Evolutionary conservation across 2,329 filamentous ascomycete species (phyloP).

Genomic region (Epichloe uncinata): DNA sequence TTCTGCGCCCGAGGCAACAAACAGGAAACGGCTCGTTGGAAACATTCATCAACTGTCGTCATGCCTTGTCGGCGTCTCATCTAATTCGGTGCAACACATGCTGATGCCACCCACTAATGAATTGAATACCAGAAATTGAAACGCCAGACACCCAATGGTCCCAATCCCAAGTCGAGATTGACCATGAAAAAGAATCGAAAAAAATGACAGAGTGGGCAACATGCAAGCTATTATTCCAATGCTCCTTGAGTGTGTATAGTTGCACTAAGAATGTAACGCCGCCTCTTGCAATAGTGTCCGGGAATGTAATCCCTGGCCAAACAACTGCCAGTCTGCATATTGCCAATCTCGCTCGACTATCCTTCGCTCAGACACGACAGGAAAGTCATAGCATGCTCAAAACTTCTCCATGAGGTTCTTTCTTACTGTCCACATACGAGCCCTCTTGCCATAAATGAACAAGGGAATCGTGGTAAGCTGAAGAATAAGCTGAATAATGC

Average conservation of each 20-base stretch:
- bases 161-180: not conserved
- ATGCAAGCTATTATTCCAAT: not conserved
- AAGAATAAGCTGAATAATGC: constrained; percentile 69
- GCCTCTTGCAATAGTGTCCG: not conserved
- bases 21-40: not conserved
- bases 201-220: not conserved
- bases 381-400: constrained; percentile 9
- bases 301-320: not conserved
- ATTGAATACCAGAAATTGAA: not conserved
- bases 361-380: not conserved
- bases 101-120: not conserved
- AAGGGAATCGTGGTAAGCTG: constrained; percentile 71
- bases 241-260: not conserved
- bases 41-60: not conserved
- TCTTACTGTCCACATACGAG: constrained; percentile 86
- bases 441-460: constrained; percentile 87
- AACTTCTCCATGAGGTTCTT: constrained; percentile 77
- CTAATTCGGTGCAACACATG: not conserved
- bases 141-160: not conserved
- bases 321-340: not conserved
- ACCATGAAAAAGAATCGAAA: not conserved
- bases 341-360: not conserved
- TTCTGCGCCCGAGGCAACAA: too few relatives aligned
- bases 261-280: not conserved
- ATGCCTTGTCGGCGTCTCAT: not conserved